Percentiles rank a stretch among this genome's conserved stretches.
These are phyloP conservation scores for Alternaria solani DNA, from an alignment of 2,329 filamentous ascomycete genomes.

Conservation along the genomic window DNA sequence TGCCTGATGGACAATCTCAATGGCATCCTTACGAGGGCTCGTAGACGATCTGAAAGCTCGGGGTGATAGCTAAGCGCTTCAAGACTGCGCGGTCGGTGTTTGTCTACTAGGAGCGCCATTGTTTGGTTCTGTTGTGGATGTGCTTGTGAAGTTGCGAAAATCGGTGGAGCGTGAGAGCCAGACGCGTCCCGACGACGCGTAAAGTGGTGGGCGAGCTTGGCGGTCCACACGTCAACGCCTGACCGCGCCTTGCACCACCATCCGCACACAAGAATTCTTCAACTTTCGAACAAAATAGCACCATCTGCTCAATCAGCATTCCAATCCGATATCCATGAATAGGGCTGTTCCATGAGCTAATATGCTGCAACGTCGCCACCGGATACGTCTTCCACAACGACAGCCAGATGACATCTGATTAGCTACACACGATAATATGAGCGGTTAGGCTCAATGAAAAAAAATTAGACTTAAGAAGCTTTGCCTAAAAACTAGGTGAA, in stretches of 20 bases:
- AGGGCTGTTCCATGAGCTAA: background rate
- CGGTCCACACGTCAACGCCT: constrained; percentile 11
- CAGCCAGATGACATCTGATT: background rate
- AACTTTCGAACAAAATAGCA: background rate
- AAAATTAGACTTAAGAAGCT: background rate
- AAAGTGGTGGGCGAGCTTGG: constrained; percentile 37
- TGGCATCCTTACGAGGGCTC: constrained; percentile 73
- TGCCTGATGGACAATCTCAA: constrained; percentile 6
- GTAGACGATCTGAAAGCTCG: constrained; percentile 85
- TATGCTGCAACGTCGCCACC: background rate
- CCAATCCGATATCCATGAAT: background rate
- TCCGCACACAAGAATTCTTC: background rate
- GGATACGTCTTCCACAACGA: too few species aligned
- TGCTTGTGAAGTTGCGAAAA: constrained; percentile 13
- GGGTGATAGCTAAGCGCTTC: constrained; percentile 85
- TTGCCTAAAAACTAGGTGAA: background rate
- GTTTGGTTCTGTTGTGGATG: constrained; percentile 20
- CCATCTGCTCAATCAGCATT: background rate
- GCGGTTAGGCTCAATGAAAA: background rate
- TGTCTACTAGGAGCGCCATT: constrained; percentile 73
- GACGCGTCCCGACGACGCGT: constrained; percentile 43
- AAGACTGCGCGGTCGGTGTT: constrained; percentile 74
- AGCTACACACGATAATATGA: background rate
- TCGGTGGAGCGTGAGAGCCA: constrained; percentile 16
- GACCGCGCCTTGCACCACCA: background rate